A percentile compares a stretch with the other conserved stretches of the same genome.
Conservation (phyloP, 345 rosid species). For the Sonneratia caseolaris region DNA sequence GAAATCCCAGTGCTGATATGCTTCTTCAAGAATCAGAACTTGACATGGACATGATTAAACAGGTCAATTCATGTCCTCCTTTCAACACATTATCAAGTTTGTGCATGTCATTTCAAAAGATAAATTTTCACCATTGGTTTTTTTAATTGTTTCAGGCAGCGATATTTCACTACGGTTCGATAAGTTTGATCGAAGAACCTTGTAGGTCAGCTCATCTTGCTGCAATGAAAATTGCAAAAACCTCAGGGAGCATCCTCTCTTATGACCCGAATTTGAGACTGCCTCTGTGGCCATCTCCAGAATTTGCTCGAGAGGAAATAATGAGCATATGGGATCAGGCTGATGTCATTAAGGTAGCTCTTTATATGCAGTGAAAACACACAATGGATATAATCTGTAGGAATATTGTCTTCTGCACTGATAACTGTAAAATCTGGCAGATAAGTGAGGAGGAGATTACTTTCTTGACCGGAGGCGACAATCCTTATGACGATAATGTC, state of each 20-base stretch:
- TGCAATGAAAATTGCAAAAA: slow-evolving; percentile 73
- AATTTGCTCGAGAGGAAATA: slow-evolving; percentile 72
- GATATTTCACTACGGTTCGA: slow-evolving; percentile 93
- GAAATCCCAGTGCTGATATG: slow-evolving; percentile 99
- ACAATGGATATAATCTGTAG: background rate
- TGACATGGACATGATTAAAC: slow-evolving; percentile 48
- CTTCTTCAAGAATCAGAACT: slow-evolving; percentile 81
- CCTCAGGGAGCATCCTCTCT: slow-evolving; percentile 70
- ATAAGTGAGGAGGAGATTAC: slow-evolving; percentile 88
- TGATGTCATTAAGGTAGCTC: slow-evolving; percentile 73
- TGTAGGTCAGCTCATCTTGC: slow-evolving; percentile 90
- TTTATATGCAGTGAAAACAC: background rate
- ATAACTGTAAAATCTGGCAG: slow-evolving; percentile 27
- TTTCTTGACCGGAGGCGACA: slow-evolving; percentile 61
- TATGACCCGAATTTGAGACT: slow-evolving; percentile 93
- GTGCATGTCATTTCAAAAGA: background rate
- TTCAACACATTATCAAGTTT: background rate
- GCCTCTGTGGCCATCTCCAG: slow-evolving; percentile 85
- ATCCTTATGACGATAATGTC: slow-evolving; percentile 52
- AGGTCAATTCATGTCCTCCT: slow-evolving; percentile 28
- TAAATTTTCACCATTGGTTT: background rate
- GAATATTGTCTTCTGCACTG: slow-evolving; percentile 3
- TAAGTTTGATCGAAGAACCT: slow-evolving; percentile 92
- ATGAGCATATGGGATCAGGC: slow-evolving; percentile 89
- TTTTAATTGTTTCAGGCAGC: slow-evolving; percentile 44